A percentile compares a stretch with the other conserved stretches of the same genome.
Conservation (phyloP, 2,329 filamentous ascomycete species). For the Neophaeococcomyces aloes region DNA sequence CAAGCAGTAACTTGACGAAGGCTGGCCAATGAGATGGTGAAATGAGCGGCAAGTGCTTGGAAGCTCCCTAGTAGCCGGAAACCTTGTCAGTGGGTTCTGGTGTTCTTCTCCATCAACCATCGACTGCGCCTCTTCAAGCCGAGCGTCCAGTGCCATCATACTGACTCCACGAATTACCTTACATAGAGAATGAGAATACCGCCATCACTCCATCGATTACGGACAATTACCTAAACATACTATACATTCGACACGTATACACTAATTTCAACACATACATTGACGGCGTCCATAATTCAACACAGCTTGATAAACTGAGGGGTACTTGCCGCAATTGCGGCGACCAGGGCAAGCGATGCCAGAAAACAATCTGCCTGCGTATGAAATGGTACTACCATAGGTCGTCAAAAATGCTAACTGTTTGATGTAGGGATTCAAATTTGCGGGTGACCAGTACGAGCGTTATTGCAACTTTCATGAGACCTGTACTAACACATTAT, state of each 20-base stretch:
- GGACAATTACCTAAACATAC: conserved; percentile 2
- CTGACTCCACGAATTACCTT: background rate
- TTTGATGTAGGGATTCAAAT: conserved; percentile 58
- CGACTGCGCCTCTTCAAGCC: conserved; percentile 4
- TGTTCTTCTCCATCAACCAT: too few relatives aligned
- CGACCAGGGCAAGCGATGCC: conserved; percentile 26
- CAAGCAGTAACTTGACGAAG: too few relatives aligned
- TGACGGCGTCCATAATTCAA: background rate
- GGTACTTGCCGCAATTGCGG: conserved; percentile 12
- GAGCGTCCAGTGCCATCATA: conserved; percentile 4
- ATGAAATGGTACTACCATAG: conserved; percentile 25
- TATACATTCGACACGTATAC: background rate
- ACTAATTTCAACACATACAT: background rate
- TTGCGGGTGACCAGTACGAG: conserved; percentile 78
- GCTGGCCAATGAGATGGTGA: too few relatives aligned
- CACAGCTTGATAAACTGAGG: conserved; percentile 6
- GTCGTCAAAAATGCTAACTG: conserved; percentile 8
- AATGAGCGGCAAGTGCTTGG: too few relatives aligned
- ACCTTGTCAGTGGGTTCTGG: too few relatives aligned
- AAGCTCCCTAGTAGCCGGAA: too few relatives aligned
- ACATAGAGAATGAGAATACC: too few relatives aligned
- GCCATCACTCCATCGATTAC: conserved; percentile 1
- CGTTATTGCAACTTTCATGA: conserved; percentile 13
- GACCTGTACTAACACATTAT: conserved; percentile 20
- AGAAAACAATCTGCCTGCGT: conserved; percentile 55